Conservation (phyloP, 169 alveolate species). For the Cryptosporidium sp. region DNA sequence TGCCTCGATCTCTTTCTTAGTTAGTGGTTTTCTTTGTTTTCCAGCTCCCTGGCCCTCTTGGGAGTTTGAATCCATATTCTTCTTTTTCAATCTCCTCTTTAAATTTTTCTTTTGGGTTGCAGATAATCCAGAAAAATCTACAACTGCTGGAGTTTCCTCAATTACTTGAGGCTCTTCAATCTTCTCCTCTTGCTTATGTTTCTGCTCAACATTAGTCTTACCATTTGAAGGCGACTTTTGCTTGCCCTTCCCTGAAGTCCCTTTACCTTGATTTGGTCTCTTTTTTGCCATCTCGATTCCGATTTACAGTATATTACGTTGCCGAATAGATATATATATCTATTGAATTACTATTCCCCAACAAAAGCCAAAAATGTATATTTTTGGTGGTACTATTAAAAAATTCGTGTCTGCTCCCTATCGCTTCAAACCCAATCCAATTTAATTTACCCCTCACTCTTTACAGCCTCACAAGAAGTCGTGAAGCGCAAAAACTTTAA, state of each 20-base stretch:
- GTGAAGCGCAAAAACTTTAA: constrained; percentile 68
- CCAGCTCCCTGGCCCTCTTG: background rate
- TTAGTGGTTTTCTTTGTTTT: constrained; percentile 47
- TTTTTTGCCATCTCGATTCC: constrained; percentile 54
- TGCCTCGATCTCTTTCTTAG: constrained; percentile 60
- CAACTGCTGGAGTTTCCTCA: constrained; percentile 21
- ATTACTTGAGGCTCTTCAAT: constrained; percentile 40
- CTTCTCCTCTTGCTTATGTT: constrained; percentile 5
- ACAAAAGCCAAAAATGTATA: constrained; percentile 38
- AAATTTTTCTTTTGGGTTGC: constrained; percentile 69
- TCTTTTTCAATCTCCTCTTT: constrained; percentile 70
- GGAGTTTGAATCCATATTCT: constrained; percentile 18
- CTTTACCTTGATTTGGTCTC: constrained; percentile 65
- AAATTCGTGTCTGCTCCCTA: constrained; percentile 16
- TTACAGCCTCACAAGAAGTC: constrained; percentile 42
- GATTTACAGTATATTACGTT: background rate
- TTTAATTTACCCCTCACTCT: constrained; percentile 63
- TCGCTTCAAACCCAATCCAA: background rate
- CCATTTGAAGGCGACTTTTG: constrained; percentile 33
- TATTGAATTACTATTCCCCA: constrained; percentile 18
- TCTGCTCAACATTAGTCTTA: background rate
- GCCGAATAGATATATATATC: constrained; percentile 21
- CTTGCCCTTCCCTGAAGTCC: constrained; percentile 60
- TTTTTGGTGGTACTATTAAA: constrained; percentile 40
- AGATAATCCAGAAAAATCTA: constrained; percentile 64